Evolutionary conservation across 2,329 filamentous ascomycete species (phyloP), one percentile per base, ranked within the genome.

Genomic region (Fusarium vanettenii): DNA sequence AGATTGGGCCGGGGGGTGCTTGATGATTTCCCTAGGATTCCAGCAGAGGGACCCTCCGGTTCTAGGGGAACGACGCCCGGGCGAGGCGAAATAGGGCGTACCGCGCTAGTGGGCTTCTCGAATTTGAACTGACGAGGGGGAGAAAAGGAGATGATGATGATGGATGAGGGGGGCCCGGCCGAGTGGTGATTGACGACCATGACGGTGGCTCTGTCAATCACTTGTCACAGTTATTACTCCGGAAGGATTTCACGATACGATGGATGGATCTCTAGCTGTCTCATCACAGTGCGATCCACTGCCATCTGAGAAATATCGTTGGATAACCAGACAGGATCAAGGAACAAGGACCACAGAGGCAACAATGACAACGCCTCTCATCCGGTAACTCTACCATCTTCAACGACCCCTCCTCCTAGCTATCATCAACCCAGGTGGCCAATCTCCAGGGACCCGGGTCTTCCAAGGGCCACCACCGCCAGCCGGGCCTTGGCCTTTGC

Each of bases 41-140:
- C 33, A 45, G 60, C 20, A 48, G 43, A 27, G 33, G 33, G 39
- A 43, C 55, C 59, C 52, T 70, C 55, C 29, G 37, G 31, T 66
- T 50, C 37, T 63, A 67, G 61, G 50, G 41, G 60, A 31, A 29
- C 50, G 50, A 31, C 61, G 27, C 55, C 69, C 43, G 25, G 69
- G 43, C 62, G 66, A 71, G 72, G 63, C 63, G 63, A 71, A 67
- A 66, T 68, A 39, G 66, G 50, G 27, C 50, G 45, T 18, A 45
- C 57, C 39, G 57, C 65, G 67, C 71, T 76, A 76, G 69, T 60
- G 71, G 60, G 67, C 78, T 73, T 78, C 74, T 78, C 71, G 77
- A 79, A 79, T 71, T 77, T 74, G 60, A 55, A 71, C 65, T 63
- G 72, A 73, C 69, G 71, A 70, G 59, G n/a, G 39, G 35, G 35